Evolutionary conservation across 2,329 filamentous ascomycete genomes (phyloP).

Genomic region (Trichoderma cornu-damae): DNA sequence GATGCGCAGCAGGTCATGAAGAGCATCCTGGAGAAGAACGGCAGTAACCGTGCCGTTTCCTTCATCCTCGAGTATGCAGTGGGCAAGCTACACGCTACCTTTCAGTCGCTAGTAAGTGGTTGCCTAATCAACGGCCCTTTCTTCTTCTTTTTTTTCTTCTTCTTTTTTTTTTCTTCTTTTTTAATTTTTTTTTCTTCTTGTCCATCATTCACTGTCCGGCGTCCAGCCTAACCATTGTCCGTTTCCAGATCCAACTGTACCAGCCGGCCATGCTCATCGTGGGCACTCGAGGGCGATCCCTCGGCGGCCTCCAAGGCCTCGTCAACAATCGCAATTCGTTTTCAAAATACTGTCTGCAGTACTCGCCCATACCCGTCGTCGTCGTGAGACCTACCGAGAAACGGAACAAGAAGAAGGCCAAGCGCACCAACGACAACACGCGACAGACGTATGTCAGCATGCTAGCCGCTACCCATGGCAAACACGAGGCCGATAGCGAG

Average conservation of each 20-base stretch:
- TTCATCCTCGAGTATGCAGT: constrained; percentile 82
- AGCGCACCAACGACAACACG: constrained; percentile 70
- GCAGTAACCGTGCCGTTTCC: constrained; percentile 73
- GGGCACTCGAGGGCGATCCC: constrained; percentile 76
- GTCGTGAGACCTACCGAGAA: constrained; percentile 85
- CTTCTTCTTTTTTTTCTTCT: too few relatives aligned
- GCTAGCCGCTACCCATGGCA: constrained; percentile 57
- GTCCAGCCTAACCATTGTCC: constrained; percentile 17
- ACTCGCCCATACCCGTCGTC: constrained; percentile 87
- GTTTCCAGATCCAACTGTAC: constrained; percentile 74
- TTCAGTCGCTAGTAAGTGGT: constrained; percentile 72
- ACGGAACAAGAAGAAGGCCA: constrained; percentile 82
- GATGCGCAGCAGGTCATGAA: constrained; percentile 72
- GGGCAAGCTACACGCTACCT: constrained; percentile 84
- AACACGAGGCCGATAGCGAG: constrained; percentile 55
- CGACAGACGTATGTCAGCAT: constrained; percentile 75
- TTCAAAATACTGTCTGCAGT: constrained; percentile 90
- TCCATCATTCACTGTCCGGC: too few relatives aligned
- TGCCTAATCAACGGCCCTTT: too few relatives aligned
- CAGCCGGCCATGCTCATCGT: constrained; percentile 89
- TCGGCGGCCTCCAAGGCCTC: constrained; percentile 80
- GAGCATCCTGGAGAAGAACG: constrained; percentile 72
- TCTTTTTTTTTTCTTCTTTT: too few relatives aligned
- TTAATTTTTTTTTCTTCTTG: too few relatives aligned
- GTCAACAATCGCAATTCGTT: constrained; percentile 75